Base-by-base conservation (phyloP, 495 filamentous ascomycete genomes). In the Glonium stellatum region DNA sequence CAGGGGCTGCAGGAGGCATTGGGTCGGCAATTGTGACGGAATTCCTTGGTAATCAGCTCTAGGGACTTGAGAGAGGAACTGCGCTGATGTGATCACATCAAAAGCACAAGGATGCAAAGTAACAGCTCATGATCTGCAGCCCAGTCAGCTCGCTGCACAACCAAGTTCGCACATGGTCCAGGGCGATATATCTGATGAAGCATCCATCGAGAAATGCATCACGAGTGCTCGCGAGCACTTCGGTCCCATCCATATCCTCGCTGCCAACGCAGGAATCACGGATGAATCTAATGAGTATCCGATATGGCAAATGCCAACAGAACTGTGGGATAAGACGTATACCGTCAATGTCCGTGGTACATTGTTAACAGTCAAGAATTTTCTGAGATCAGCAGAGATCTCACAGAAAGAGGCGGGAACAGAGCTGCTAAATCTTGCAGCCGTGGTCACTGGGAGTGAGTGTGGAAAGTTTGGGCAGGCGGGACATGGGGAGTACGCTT, bases 301-400 rank as follows among this genome's bases (percentile, higher is more conserved):
- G 2, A 79, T 84, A 52, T 84, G 80, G 80, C 72, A 80, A n/a
- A 69, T 82, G 35, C 74, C 78, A 1, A 53, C 78, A 12, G 74
- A 77, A 4, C 67, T 74, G 1, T 83, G 79, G 80, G 78, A 82
- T 46, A 74, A 76, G 64, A 77, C 73, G 0, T 80, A 82, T 65
- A 70, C 68, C 12, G 70, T 68, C 35, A 82, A 82, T 57, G 69
- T 77, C 13, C 77, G 77, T 18, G 79, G 79, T 44, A 80, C 79
- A 5, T 83, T 82, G 63, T 71, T 84, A 0, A 79, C 79, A 23
- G 80, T 83, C 63, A 84, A 84, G 58, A 76, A 81, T 56, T 83
- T 82, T 70, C 71, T 84, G 9, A 71, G 70, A 21, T 54, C 69
- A 3, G 76, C 77, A 1, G 65, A 72, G 10, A 49, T 65, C 2